Evolutionary conservation across 2,329 filamentous ascomycete species (phyloP).

Genomic region (Cladosporium sphaerospermum): DNA sequence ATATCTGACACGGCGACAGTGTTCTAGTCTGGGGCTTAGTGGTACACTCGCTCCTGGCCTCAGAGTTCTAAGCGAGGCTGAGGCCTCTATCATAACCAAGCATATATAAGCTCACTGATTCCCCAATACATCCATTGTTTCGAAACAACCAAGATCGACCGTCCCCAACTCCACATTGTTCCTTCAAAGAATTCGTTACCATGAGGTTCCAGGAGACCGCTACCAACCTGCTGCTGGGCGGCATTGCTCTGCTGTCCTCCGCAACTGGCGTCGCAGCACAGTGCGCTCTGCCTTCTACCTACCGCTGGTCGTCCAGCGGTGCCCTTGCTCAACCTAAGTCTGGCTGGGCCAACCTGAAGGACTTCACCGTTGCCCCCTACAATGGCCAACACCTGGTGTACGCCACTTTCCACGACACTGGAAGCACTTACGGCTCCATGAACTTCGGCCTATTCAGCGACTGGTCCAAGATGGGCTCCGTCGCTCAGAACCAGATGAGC

Average conservation of each 20-base stretch:
- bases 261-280: slow-evolving; percentile 8
- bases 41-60: neutral
- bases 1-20: slow-evolving; percentile 8
- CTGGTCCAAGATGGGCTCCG: slow-evolving; percentile 48
- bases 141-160: slow-evolving; percentile 10
- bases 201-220: slow-evolving; percentile 5
- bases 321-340: slow-evolving; percentile 47
- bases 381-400: slow-evolving; percentile 58
- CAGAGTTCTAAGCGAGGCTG: slow-evolving; percentile 1
- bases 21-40: neutral
- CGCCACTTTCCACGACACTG: slow-evolving; percentile 40
- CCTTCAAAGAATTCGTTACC: neutral
- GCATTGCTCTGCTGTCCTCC: slow-evolving; percentile 1
- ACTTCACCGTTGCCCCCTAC: slow-evolving; percentile 53
- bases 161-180: neutral
- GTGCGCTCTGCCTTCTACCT: slow-evolving; percentile 51
- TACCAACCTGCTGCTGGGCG: neutral
- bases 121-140: neutral
- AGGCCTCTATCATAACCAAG: neutral
- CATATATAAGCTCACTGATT: neutral
- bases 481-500: slow-evolving; percentile 48
- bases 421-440: slow-evolving; percentile 51
- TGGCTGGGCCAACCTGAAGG: slow-evolving; percentile 55
- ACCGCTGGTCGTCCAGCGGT: slow-evolving; percentile 44
- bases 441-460: slow-evolving; percentile 50